phyloP scores from a whole-genome alignment of 108 stramenopile genomes.

The Nitzschia putrida region DNA sequence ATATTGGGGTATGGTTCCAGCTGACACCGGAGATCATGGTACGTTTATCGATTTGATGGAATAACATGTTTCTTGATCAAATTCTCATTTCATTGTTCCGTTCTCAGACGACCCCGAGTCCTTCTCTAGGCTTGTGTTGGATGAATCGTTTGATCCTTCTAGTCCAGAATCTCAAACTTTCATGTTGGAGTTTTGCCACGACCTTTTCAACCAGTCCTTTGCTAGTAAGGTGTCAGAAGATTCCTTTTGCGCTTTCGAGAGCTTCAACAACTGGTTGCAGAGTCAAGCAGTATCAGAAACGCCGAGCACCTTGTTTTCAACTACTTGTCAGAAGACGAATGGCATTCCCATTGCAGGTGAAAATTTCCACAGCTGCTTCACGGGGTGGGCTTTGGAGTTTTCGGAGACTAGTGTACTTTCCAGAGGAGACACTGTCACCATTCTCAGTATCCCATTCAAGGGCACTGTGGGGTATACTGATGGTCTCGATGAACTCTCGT shows the following conservation, averaged over 20 bases:
- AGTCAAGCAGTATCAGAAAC: conserved; percentile 9
- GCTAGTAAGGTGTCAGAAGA: conserved; percentile 2
- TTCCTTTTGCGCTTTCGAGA: conserved; percentile 39
- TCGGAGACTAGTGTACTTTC: conserved; percentile 13
- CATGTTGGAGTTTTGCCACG: conserved; percentile 37
- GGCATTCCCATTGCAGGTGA: conserved; percentile 35
- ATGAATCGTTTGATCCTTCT: conserved; percentile 40
- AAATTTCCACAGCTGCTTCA: conserved; percentile 42
- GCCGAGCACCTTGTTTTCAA: conserved; percentile 10
- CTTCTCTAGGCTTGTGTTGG: conserved; percentile 38
- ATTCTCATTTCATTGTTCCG: background rate
- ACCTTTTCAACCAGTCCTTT: conserved; percentile 36
- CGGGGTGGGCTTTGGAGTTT: conserved; percentile 19
- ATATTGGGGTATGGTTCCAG: conserved; percentile 34
- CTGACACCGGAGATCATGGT: conserved; percentile 42
- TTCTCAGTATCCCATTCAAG: conserved; percentile 25
- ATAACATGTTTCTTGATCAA: background rate
- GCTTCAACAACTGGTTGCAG: conserved; percentile 41
- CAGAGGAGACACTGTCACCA: conserved; percentile 25
- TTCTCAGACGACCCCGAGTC: conserved; percentile 32
- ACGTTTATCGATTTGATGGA: background rate
- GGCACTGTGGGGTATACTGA: conserved; percentile 22
- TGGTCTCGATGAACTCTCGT: conserved; percentile 21
- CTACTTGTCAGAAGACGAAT: conserved; percentile 34
- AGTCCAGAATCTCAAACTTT: conserved; percentile 24